phyloP scores from a whole-genome alignment of 1,284 basidiomycete species.

The Malassezia cuniculi region DNA sequence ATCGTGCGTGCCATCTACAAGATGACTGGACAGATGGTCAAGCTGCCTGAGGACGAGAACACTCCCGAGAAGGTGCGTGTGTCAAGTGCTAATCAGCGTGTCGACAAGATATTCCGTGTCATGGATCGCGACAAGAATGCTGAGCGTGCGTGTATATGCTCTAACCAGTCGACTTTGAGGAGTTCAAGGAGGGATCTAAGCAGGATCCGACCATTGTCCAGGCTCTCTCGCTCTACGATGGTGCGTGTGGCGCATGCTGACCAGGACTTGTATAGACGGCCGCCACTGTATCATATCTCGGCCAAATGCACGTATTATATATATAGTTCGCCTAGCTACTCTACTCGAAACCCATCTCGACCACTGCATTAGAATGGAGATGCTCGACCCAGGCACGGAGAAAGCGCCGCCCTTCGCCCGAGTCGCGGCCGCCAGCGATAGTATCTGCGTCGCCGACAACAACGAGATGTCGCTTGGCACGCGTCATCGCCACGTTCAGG shows the following conservation, averaged over 20 bases:
- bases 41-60: constrained; percentile 90
- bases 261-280: not conserved
- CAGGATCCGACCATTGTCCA: constrained; percentile 43
- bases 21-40: constrained; percentile 80
- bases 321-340: constrained; percentile 1
- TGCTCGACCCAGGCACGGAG: constrained; percentile 15
- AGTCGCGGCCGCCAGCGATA: constrained; percentile 11
- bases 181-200: constrained; percentile 44
- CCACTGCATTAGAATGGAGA: constrained; percentile 11
- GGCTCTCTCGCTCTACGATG: constrained; percentile 39
- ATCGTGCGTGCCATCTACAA: constrained; percentile 44
- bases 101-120: constrained; percentile 43
- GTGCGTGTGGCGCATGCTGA: constrained; percentile 6
- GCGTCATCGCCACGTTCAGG: constrained; percentile 41
- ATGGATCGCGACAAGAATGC: constrained; percentile 45
- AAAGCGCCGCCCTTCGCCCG: constrained; percentile 7
- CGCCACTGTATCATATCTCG: not conserved
- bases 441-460: constrained; percentile 38
- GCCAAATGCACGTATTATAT: not conserved
- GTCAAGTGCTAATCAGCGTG: constrained; percentile 19
- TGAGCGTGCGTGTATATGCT: constrained; percentile 21
- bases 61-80: constrained; percentile 89
- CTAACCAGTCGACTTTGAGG: constrained; percentile 38
- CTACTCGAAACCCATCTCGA: constrained; percentile 8
- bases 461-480: constrained; percentile 36